phyloP scores from a whole-genome alignment of 805 yeast genomes.

The Lachancea cidri region DNA sequence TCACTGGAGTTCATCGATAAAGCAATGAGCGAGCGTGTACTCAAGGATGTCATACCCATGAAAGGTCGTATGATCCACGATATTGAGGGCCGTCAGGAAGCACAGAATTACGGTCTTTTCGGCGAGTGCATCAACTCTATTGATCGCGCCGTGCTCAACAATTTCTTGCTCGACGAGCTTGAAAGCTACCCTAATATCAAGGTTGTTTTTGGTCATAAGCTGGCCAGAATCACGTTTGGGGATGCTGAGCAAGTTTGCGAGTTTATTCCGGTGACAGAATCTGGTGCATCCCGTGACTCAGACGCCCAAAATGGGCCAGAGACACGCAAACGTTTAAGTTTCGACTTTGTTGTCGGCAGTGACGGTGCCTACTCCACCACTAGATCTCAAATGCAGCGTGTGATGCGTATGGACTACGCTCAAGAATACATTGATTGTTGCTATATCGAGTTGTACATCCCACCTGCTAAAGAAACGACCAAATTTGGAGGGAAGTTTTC shows the following conservation, averaged over 20 bases:
- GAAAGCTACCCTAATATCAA: slow-evolving; percentile 43
- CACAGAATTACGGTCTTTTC: slow-evolving; percentile 72
- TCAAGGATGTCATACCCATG: slow-evolving; percentile 73
- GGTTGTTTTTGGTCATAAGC: slow-evolving; percentile 51
- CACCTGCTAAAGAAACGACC: slow-evolving; percentile 41
- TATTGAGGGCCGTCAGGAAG: slow-evolving; percentile 50
- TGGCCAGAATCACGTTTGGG: slow-evolving; percentile 39
- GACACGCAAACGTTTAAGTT: slow-evolving; percentile 17
- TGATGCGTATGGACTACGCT: slow-evolving; percentile 58
- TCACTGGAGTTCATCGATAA: slow-evolving; percentile 61
- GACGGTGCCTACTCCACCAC: slow-evolving; percentile 82
- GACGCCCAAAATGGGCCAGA: slow-evolving; percentile 13
- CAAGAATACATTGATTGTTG: slow-evolving; percentile 82
- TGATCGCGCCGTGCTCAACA: slow-evolving; percentile 68
- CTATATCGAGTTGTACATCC: slow-evolving; percentile 75
- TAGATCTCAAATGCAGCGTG: slow-evolving; percentile 61
- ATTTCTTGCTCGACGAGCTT: slow-evolving; percentile 57
- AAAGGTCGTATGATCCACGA: slow-evolving; percentile 87
- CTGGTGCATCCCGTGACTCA: no score
- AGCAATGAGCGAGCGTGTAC: slow-evolving; percentile 49
- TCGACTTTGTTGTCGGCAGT: slow-evolving; percentile 70
- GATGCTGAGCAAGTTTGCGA: slow-evolving; percentile 21
- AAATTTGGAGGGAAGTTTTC: slow-evolving; percentile 37
- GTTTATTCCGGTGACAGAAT: no score
- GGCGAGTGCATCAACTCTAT: slow-evolving; percentile 86